phyloP scores from a whole-genome alignment of 2,329 filamentous ascomycete species.

The Teratosphaeriaceae sp. region DNA sequence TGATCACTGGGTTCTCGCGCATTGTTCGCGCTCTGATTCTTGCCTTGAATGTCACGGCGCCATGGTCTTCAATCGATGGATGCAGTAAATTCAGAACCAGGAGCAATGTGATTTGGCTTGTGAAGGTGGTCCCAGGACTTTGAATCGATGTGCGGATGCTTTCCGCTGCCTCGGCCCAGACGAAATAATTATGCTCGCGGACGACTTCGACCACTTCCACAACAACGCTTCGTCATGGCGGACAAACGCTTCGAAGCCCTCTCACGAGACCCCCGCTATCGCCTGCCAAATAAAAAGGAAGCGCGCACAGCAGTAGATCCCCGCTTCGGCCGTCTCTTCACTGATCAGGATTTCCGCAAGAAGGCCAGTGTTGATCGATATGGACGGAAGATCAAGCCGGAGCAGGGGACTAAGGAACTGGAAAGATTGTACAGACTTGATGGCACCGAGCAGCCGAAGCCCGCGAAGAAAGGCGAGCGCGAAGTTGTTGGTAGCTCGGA shows the following conservation, averaged over 20 bases:
- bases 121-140: too few species aligned
- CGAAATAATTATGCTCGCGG: background rate
- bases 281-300: slow-evolving; percentile 79
- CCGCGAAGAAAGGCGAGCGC: slow-evolving; percentile 30
- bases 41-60: too few species aligned
- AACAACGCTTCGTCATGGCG: slow-evolving; percentile 23
- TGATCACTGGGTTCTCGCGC: too few species aligned
- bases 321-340: slow-evolving; percentile 79
- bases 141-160: too few species aligned
- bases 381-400: slow-evolving; percentile 67
- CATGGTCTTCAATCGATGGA: too few species aligned
- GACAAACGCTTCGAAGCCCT: slow-evolving; percentile 86
- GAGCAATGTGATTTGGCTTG: too few species aligned
- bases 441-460: slow-evolving; percentile 52
- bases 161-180: background rate
- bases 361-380: slow-evolving; percentile 86
- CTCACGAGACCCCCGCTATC: slow-evolving; percentile 84
- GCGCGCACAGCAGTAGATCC: slow-evolving; percentile 86
- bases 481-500: slow-evolving; percentile 31
- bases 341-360: slow-evolving; percentile 80
- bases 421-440: slow-evolving; percentile 68
- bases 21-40: background rate
- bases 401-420: slow-evolving; percentile 71
- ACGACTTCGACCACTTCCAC: background rate
- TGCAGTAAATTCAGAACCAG: too few species aligned